phyloP scores from a whole-genome alignment of 495 filamentous ascomycete genomes.

The Hypomontagnella monticulosa region DNA sequence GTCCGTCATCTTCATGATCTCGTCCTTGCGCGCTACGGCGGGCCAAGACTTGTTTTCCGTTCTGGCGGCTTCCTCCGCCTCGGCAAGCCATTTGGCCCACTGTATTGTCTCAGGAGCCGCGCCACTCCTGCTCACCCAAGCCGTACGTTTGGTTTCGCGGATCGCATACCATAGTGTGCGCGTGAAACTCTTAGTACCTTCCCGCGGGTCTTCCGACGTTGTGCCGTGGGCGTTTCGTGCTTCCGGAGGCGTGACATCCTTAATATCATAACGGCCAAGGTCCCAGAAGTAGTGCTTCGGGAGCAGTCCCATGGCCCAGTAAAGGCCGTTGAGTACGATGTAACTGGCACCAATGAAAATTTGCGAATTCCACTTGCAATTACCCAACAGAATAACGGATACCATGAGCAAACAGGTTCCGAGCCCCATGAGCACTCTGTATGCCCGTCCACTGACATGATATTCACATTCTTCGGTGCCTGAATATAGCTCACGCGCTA shows the following conservation, averaged over 20 bases:
- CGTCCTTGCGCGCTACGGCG: slow-evolving; percentile 60
- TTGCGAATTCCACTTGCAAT: slow-evolving; percentile 68
- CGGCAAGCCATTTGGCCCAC: slow-evolving; percentile 63
- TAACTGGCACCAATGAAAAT: slow-evolving; percentile 65
- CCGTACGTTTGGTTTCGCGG: slow-evolving; percentile 57
- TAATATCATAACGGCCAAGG: slow-evolving; percentile 53
- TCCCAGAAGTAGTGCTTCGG: slow-evolving; percentile 61
- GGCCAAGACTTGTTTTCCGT: slow-evolving; percentile 50
- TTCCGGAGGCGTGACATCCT: slow-evolving; percentile 52
- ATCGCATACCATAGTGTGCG: slow-evolving; percentile 67
- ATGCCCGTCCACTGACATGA: slow-evolving; percentile 52
- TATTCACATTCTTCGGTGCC: slow-evolving; percentile 68
- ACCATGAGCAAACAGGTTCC: slow-evolving; percentile 71
- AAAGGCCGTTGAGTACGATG: slow-evolving; percentile 67
- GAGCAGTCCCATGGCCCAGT: slow-evolving; percentile 65
- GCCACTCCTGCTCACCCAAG: slow-evolving; percentile 59
- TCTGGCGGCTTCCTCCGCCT: slow-evolving; percentile 55
- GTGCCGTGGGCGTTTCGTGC: slow-evolving; percentile 44
- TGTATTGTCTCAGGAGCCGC: slow-evolving; percentile 59
- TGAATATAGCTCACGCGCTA: slow-evolving; percentile 71
- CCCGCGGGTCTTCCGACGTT: slow-evolving; percentile 41
- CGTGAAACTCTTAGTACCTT: slow-evolving; percentile 57
- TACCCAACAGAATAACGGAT: slow-evolving; percentile 68
- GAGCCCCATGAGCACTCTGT: slow-evolving; percentile 63
- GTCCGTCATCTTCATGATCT: slow-evolving; percentile 54